Base-by-base conservation (phyloP, 2,329 filamentous ascomycete species). In the Chrysoporthe cubensis region DNA sequence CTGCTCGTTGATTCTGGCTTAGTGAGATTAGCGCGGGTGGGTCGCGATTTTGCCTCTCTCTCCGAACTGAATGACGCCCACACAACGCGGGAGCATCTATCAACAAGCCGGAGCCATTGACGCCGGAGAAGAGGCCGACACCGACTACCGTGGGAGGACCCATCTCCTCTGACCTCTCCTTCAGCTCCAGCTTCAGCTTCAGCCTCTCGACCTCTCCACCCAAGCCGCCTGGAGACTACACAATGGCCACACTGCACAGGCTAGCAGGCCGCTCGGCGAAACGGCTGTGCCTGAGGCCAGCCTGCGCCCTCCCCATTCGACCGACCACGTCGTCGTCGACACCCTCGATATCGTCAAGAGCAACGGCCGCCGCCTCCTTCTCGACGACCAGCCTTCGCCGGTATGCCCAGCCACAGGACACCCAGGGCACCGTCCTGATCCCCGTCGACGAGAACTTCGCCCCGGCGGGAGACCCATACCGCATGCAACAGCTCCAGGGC, bases 171-270 rank as follows among this genome's bases (percentile, higher is more conserved):
- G 65, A 68, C 64, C 48, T 64, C 60, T 60, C 58, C 67, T 59
- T 69, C 56, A 70, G 42, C 64, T 64, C 26, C 26, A 26, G 26
- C 26, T 26, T 26, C 26, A 26, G 26, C 67, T 59, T 69, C 56
- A 70, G 42, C 64, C 62, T 58, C 62, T 74, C 71, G 71, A 72
- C 73, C 72, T 75, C 73, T 72, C 70, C 72, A 54, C 71, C 73
- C 71, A 68, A 68, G 70, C 69, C 71, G 9, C 75, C 71, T 78
- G 50, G 50, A 60, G 11, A 32, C 43, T 34, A n/a, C 48, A 83
- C 80, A 81, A 94, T 94, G 91, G 86, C 90, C 80, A 85, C 88
- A 75, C 83, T 94, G 78, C 88, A 88, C 81, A 89, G 91, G 80
- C 85, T 94, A 78, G 90, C 90, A 80, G 86, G 88, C 85, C 87